Base-by-base conservation (phyloP, 2,329 filamentous ascomycete genomes). In the Paracorniculantispora psalliotae region DNA sequence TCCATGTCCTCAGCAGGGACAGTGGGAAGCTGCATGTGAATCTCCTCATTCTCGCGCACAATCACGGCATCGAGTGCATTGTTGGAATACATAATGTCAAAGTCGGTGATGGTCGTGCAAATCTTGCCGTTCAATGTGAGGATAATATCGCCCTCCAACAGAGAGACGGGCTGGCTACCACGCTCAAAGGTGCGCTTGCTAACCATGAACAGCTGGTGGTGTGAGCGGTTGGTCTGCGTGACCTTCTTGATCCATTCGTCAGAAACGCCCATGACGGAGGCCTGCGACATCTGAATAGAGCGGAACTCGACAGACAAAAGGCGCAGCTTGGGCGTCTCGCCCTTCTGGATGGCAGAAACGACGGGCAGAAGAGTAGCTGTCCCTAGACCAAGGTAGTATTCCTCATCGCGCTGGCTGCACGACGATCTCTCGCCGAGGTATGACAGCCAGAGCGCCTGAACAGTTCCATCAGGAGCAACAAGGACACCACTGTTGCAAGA, bases 141-240 rank as follows among this genome's bases (percentile, higher is more conserved):
- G 60, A 99, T 86, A 55, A 99, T 88, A 70, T 99, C 94, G 53
- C 92, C 92, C 76, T 99, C 96, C 30, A 90, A 80, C 17, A 99
- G 81, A 17, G 87, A 83, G 1, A 76, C 74, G 2, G 77, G 72
- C 46, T 73, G 73, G 51, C 75, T 71, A 25, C 72, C 75, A 15
- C 83, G 79, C 72, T 87, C 85, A 66, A 87, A 87, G 0, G 84
- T 86, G 49, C 96, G 88, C 77, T 99, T 99, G 67, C 91, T 89
- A 30, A 99, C 91, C 90, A 99, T 97, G 79, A 99, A 99, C 39
- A 99, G 84, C 75, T 99, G 94, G 70, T 99, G 94, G 60, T 92
- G 90, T 53, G 94, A 88, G 41, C 91, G 89, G 72, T 99, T 97
- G 62, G 91, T 91, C 64, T 87, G 80, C 56, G 94, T 88, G 2